Conservation (phyloP, 192 early-diverging fungal species). For the Mortierella claussenii region DNA sequence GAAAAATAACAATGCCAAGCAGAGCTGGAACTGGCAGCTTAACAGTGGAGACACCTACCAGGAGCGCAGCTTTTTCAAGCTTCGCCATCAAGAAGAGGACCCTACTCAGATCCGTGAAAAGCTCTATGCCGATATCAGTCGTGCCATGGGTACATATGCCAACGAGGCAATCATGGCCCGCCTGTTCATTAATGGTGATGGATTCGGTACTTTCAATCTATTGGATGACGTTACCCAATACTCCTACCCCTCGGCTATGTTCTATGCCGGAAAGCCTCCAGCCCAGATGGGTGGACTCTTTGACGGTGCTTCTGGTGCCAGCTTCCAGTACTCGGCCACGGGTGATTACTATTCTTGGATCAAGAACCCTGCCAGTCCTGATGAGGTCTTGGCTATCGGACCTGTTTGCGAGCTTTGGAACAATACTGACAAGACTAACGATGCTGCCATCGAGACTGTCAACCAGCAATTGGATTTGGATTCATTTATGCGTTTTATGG, state of each 20-base stretch:
- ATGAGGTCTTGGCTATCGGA: slow-evolving; percentile 20
- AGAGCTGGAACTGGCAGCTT: slow-evolving; percentile 58
- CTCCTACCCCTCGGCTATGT: slow-evolving; percentile 56
- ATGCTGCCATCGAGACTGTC: slow-evolving; percentile 38
- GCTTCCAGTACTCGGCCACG: slow-evolving; percentile 42
- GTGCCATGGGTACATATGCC: slow-evolving; percentile 55
- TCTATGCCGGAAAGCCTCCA: slow-evolving; percentile 46
- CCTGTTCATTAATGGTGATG: slow-evolving; percentile 56
- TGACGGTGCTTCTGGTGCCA: slow-evolving; percentile 60
- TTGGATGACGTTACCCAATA: slow-evolving; percentile 57
- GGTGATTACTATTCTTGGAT: slow-evolving; percentile 38
- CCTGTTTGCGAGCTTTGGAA: slow-evolving; percentile 34
- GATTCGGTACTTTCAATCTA: slow-evolving; percentile 60
- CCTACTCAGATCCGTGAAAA: slow-evolving; percentile 65
- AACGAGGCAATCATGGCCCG: slow-evolving; percentile 60
- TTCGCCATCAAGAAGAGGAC: slow-evolving; percentile 61
- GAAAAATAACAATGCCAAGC: slow-evolving; percentile 63
- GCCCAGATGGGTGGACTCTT: slow-evolving; percentile 50
- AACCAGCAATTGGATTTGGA: slow-evolving; percentile 51
- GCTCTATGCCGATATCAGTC: slow-evolving; percentile 55
- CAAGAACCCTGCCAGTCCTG: slow-evolving; percentile 41
- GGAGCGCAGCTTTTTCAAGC: slow-evolving; percentile 58
- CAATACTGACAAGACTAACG: slow-evolving; percentile 32
- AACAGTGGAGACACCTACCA: slow-evolving; percentile 19
- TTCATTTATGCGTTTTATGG: slow-evolving; percentile 58